Evolutionary conservation across 129 eudicot species (phyloP).

Genomic region (Centrapalus pauciflorus): DNA sequence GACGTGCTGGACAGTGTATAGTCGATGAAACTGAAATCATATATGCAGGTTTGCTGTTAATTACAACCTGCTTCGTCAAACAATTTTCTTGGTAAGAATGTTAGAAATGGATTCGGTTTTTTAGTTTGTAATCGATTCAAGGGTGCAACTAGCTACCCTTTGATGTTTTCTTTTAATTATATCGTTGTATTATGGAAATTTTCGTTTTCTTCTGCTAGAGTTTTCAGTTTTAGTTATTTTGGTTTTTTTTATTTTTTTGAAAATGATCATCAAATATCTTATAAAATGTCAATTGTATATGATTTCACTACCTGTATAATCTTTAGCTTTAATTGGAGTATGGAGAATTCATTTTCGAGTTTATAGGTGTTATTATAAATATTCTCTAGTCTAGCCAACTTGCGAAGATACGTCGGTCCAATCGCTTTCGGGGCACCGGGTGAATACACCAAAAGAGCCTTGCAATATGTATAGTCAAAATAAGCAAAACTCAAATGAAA

Average conservation of each 20-base stretch:
- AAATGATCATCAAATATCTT: background rate
- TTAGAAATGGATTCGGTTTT: background rate
- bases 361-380: no score
- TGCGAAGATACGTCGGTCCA: no score
- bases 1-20: conserved; percentile 48
- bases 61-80: background rate
- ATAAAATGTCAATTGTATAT: background rate
- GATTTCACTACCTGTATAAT: background rate
- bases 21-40: background rate
- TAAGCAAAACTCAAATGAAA: no score
- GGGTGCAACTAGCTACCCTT: background rate
- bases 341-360: no score
- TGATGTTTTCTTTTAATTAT: conserved; percentile 2
- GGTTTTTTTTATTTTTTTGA: background rate
- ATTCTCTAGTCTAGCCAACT: no score
- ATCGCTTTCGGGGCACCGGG: no score
- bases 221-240: background rate
- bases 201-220: background rate
- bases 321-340: no score
- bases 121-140: background rate
- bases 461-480: no score
- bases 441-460: no score
- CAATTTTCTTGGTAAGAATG: conserved; percentile 9
- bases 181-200: background rate
- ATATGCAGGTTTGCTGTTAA: no score